Evolutionary conservation across 805 yeast genomes (phyloP), one percentile per base, ranked within the genome.

Genomic region (Kodamaea neixiangensis): DNA sequence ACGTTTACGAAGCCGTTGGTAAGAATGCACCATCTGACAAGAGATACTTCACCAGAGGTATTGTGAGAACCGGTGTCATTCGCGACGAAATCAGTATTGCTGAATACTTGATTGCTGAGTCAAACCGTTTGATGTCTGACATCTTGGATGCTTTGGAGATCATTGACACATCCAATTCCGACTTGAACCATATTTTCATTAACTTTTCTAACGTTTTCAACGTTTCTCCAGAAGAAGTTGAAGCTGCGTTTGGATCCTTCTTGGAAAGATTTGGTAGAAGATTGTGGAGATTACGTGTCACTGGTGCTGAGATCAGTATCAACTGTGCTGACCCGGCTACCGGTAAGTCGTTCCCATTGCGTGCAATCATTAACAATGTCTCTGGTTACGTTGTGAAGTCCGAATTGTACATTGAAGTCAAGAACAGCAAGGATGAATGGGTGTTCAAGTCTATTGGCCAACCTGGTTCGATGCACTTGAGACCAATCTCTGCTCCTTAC

Each of bases 351-450:
- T 89, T 89, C 83, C 99, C 99, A 64, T 81, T 94, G 62, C 86
- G 99, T 69, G 99, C 98, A 42, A 84, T 93, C 75, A 92, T 96
- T 65, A 92, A 88, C 76, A 94, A 94, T 63, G 97, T 93, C 34
- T 87, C 96, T 56, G 99, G 99, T 61, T 96, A 91, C 65, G 99
- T 94, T 55, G 97, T 94, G 51, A 91, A 89, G 73, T 87, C 96
- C 47, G 98, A 96, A 63, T 77, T 94, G 68, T 94, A 93, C 76
- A 87, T 91, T 67, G 99, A 94, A 73, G 89, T 91, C 58, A 90
- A 87, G 78, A 93, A 91, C 67, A 79, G 88, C 50, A 85, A 86
- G 63, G 97, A 97, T 56, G 97, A 92, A 64, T 92, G 97, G 97
- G 89, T 94, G 25, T 94, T 93, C 86, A 92, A 90, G 73, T 89